Base-by-base conservation (phyloP, 345 rosid species). In the Physaria fendleri region DNA sequence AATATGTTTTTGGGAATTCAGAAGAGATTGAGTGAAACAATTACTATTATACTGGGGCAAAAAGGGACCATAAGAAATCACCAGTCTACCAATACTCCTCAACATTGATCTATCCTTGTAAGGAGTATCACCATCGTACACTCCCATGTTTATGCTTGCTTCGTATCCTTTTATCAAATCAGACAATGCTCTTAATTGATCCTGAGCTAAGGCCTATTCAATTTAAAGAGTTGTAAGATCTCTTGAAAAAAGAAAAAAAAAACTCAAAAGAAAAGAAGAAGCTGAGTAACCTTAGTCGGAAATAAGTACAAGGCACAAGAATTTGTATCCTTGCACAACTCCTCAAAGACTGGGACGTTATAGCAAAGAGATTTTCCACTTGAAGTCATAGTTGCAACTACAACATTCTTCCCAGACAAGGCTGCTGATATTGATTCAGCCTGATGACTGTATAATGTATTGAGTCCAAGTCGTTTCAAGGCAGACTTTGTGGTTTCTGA, bases 281-380 rank as follows among this genome's bases (percentile, higher is more conserved):
- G 62, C 50, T 64, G 39, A 65, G 58, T 40, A 66, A 86, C 97
- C 95, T 92, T 92, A 43, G 97, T 88, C 11, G 98, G 98, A 76
- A 92, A 88, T 76, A 88, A 71, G 75, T 88, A 86, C 17, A 92
- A 72, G 65, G 98, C 97, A 80, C 95, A 86, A 59, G 91, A 65
- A 39, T 73, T 78, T 64, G 77, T 69, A 68, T 92, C 67, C 40
- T 76, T 79, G 53, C 78, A 79, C 72, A 92, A 68, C 56, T 67
- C 82, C 75, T 92, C 97, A 58, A 92, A 77, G 71, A 92, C 94
- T 25, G 95, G 98, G 66, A 86, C 72, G 70, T 88, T 92, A 72
- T 92, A 92, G 84, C 98, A 92, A 56, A 92, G 85, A 76, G 98
- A 88, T 79, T 92, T 92, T 60, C 98, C 98, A 48, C 98, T 92